Percentiles rank a stretch among this genome's conserved stretches.
phyloP scores from a whole-genome alignment of 192 early-diverging fungal species.

The Backusella mclennaniae region DNA sequence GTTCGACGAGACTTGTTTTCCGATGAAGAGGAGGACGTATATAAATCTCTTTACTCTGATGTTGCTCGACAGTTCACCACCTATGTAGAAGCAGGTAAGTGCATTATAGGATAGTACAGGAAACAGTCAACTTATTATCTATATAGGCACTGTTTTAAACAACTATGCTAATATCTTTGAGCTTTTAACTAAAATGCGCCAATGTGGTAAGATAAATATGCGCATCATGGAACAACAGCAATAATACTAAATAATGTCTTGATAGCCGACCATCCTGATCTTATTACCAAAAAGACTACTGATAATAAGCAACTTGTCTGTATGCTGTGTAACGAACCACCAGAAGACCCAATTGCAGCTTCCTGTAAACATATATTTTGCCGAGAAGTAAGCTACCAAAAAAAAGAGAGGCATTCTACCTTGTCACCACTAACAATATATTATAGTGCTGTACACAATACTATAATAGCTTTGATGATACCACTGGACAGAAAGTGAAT shows the following conservation, averaged over 20 bases:
- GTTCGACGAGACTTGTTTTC: slow-evolving; percentile 83
- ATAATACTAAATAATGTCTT: neutral
- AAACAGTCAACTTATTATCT: neutral
- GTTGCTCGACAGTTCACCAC: slow-evolving; percentile 75
- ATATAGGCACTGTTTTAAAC: slow-evolving; percentile 70
- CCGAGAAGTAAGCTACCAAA: slow-evolving; percentile 62
- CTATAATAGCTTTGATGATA: slow-evolving; percentile 31
- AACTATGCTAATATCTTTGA: slow-evolving; percentile 96
- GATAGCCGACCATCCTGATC: slow-evolving; percentile 78
- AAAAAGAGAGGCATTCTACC: neutral
- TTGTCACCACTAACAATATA: neutral
- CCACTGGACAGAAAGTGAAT: slow-evolving; percentile 39
- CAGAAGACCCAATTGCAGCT: slow-evolving; percentile 77
- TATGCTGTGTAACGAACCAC: slow-evolving; percentile 73
- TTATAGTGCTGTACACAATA: slow-evolving; percentile 34
- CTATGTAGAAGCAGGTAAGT: slow-evolving; percentile 66
- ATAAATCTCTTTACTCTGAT: slow-evolving; percentile 78
- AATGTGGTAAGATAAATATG: slow-evolving; percentile 52
- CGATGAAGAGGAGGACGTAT: slow-evolving; percentile 89
- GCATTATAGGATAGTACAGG: neutral
- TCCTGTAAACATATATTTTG: slow-evolving; percentile 93
- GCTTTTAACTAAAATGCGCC: slow-evolving; percentile 83
- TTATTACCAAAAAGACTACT: slow-evolving; percentile 63
- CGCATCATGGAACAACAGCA: neutral
- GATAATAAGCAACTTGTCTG: slow-evolving; percentile 76